Evolutionary conservation across 768 basidiomycete genomes (phyloP), one percentile per base, ranked within the genome.

Genomic region (Calocybe cyanea): DNA sequence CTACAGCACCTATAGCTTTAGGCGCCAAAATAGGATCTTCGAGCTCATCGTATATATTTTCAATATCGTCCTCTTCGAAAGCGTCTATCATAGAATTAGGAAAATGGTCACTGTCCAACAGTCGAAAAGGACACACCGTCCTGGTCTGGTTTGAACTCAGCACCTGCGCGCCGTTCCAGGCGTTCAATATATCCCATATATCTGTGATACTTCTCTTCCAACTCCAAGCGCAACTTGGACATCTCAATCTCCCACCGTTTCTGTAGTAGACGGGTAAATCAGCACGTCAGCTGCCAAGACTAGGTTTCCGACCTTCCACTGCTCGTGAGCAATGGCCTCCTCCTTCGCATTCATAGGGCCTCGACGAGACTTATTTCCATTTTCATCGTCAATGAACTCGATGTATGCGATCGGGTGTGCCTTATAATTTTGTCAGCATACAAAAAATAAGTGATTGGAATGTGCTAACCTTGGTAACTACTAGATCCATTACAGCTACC

Each of bases 391-490:
- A 5, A 71, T 53, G 46, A 80, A 81, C 60, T 92, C 86, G n/a
- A 93, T 62, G 62, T 78, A 97, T 0, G 84, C 93, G 32, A 94
- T 55, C 1, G 90, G 85, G 57, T 84, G 85, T 8, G 73, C 66
- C 85, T 88, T 25, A 17, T 31, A 18, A 34, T 19, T 14, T 38
- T n/a, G 42, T 37, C 33, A 30, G 13, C 41, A 7, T 49, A 36
- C 35, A 8, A 19, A 35, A 35, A 7, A 5, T n/a, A n/a, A 6
- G 25, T 28, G 25, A 28, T 28, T 28, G 14, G 34, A 7, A 7
- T n/a, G 14, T 35, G 7, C 34, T 35, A 34, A 86, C 81, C 69
- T 87, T 88, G 2, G 75, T 66, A 15, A 98, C 67, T 14, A 81
- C 71, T 7, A 96, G 49, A 58, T 92, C 85, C 75, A 94, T 71